Evolutionary conservation across 768 basidiomycete species (phyloP).

Genomic region (Termitomyces sp.): DNA sequence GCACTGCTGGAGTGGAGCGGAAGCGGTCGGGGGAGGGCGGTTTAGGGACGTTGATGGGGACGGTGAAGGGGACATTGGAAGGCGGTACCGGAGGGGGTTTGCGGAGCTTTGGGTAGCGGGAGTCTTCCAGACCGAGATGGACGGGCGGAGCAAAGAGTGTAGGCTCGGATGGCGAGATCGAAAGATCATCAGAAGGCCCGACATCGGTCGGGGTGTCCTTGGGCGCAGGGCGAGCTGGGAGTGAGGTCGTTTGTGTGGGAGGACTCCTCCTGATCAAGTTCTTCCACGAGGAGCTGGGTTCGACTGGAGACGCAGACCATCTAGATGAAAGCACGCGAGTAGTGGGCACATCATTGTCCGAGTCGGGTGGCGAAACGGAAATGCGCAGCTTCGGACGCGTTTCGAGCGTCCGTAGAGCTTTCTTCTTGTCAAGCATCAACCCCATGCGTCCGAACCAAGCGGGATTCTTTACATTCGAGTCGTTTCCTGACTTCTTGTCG

Average conservation of each 20-base stretch:
- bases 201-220: slow-evolving; percentile 34
- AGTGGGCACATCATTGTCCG: slow-evolving; percentile 19
- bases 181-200: slow-evolving; percentile 18
- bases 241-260: slow-evolving; percentile 18
- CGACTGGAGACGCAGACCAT: slow-evolving; percentile 37
- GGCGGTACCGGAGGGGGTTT: not conserved
- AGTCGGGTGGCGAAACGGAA: slow-evolving; percentile 27
- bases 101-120: slow-evolving; percentile 8
- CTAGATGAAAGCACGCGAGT: slow-evolving; percentile 19
- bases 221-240: slow-evolving; percentile 26
- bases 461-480: slow-evolving; percentile 14
- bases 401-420: slow-evolving; percentile 1
- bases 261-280: slow-evolving; percentile 24
- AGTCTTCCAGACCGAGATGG: slow-evolving; percentile 29
- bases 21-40: not conserved
- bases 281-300: slow-evolving; percentile 27
- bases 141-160: slow-evolving; percentile 24
- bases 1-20: slow-evolving; percentile 11
- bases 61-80: not conserved
- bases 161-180: not conserved
- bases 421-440: slow-evolving; percentile 19
- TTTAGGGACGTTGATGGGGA: not conserved
- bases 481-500: slow-evolving; percentile 2
- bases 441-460: slow-evolving; percentile 28
- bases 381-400: slow-evolving; percentile 37